Base-by-base conservation (phyloP, 2,329 filamentous ascomycete species). In the Cucurbitaria berberidis region DNA sequence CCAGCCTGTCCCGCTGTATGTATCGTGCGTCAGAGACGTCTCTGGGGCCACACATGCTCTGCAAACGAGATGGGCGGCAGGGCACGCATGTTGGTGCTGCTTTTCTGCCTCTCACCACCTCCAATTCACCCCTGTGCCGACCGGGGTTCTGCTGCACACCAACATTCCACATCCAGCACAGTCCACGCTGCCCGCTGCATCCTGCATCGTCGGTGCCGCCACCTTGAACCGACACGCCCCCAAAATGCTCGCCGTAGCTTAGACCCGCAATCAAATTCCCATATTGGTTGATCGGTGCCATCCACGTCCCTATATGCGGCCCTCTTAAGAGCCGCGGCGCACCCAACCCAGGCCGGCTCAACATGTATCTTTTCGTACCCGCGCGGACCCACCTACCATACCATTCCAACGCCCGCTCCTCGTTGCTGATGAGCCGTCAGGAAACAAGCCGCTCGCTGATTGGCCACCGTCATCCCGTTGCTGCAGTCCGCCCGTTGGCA, bases 241-340 rank as follows among this genome's bases (percentile, higher is more conserved):
- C 61, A 63, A 63, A 61, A 53, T 65, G 61, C 62, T 68, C 64
- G 61, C 62, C 68, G 67, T 63, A 60, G 64, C 52, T 64, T 66
- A 66, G 63, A 34, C 62, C 64, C 58, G 64, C 62, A 73, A 74
- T 74, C 67, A 72, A 71, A 68, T 62, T 50, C n/a, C 47, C 63
- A 73, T 70, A 75, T 75, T 74, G 68, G 65, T 55, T 70, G 69
- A 72, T 69, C 60, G 30, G 66, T 69, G 66, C 67, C 49, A 69
- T 61, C 64, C 69, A n/a, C 52, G 51, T 53, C 59, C 64, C 63
- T 68, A 69, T 72, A 70, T 59, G 58, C 39, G 55, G 35, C 50
- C 53, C 36, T 60, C 45, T 66, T 68, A 69, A 64, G 48, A 38
- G 45, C 34, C 35, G 55, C 56, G 45, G 60, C 62, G 59, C 67